These are phyloP conservation scores for Leishmania martiniquensis DNA, from an alignment of 208 protist species.

Conservation along the genomic window DNA sequence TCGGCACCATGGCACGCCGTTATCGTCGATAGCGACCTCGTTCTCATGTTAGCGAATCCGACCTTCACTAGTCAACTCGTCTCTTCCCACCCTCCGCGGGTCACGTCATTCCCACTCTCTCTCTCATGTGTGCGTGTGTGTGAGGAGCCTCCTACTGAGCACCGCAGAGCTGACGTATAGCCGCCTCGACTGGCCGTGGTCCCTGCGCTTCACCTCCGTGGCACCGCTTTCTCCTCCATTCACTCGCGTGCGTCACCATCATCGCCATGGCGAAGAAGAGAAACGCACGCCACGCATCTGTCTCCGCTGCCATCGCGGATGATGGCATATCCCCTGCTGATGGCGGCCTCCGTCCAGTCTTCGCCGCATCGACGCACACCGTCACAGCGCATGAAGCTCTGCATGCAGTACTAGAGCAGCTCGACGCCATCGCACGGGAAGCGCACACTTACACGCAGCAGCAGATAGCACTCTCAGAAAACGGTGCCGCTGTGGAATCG, in stretches of 20 bases:
- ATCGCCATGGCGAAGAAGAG: conserved; percentile 29
- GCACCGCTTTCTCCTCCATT: not conserved
- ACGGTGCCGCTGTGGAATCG: not conserved
- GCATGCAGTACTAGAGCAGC: conserved; percentile 29
- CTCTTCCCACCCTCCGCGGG: not conserved
- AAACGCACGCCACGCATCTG: conserved; percentile 6
- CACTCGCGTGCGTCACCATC: not conserved
- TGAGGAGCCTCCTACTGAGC: not conserved
- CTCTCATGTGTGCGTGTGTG: not conserved
- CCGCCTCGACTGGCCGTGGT: not conserved
- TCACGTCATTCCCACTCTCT: not conserved
- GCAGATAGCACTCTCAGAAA: conserved; percentile 8
- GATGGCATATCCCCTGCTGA: not conserved
- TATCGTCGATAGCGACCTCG: not conserved
- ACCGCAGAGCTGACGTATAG: not conserved
- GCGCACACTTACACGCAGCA: conserved; percentile 44
- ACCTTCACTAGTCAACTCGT: not conserved
- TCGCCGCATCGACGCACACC: conserved; percentile 12
- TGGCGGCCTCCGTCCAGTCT: conserved; percentile 7
- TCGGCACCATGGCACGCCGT: not conserved
- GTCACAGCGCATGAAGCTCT: conserved; percentile 35
- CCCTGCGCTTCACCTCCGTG: not conserved
- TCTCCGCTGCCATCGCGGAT: conserved; percentile 4
- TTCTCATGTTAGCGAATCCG: not conserved
- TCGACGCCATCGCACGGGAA: conserved; percentile 60